Evolutionary conservation across 352 stramenopile genomes (phyloP), one percentile per base, ranked within the genome.

Genomic region (Globisporangium barbulae): DNA sequence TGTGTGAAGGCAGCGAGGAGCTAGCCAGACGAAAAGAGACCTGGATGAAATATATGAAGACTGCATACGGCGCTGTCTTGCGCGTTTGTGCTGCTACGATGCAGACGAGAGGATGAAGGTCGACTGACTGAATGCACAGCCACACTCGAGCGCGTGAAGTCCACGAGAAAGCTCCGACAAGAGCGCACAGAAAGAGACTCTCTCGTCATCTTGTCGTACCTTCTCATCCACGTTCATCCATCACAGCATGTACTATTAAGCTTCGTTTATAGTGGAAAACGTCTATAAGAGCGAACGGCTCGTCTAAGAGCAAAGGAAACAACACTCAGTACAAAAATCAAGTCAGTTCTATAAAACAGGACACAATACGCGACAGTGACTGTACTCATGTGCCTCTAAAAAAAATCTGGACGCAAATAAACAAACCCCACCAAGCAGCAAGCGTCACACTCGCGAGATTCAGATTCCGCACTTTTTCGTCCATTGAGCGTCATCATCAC

Each of bases 401-500:
- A 41, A 41, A 41, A 7, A 37, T 41, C 9, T 41, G 35, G 35
- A 15, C 35, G 35, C 35, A 41, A 41, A 41, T 41, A 41, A 41
- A 41, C 35, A 41, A 41, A 9, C 35, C 9, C 35, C 35, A 15
- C 30, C 56, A 45, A 33, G 10, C 56, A 41, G 39, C 41, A 50
- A 48, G 47, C 47, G 53, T 22, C 21, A 48, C 49, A 5, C 44
- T 25, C 44, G 12, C 28, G 15, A 55, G 49, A 39, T 56, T 56
- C 50, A 56, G 31, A 31, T 56, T 42, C 50, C 50, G 50, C 30
- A 56, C 50, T 28, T 17, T 39, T 33, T 1, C 49, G 49, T 55
- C 49, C 49, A 56, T 56, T 56, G 28, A 30, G 22, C 48, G 30
- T 54, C 49, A 22, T 55, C 49, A 55, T 13, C 28, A 4, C 49